Conservation (phyloP, 139 green algal species). For the Chlamydomonas applanata region DNA sequence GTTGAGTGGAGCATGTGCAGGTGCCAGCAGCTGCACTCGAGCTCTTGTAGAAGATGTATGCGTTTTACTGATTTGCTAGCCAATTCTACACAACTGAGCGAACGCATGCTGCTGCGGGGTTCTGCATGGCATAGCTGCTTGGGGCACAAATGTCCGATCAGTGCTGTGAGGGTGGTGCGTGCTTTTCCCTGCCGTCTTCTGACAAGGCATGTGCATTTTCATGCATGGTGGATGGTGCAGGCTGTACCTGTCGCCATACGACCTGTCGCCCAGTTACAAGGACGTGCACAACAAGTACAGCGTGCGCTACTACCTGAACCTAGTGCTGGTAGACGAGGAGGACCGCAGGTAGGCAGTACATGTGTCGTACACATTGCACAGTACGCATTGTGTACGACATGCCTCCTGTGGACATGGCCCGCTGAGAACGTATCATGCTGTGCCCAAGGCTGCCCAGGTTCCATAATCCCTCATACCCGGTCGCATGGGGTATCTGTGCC, state of each 20-base stretch:
- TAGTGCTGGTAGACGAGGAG: conserved; percentile 99
- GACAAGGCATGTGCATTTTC: background rate
- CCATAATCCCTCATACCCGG: no score
- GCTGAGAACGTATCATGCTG: no score
- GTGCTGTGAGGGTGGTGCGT: no score
- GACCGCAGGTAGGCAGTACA: conserved; percentile 63
- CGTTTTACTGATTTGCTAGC: no score
- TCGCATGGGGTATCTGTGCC: no score
- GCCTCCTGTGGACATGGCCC: background rate
- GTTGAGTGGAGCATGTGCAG: no score
- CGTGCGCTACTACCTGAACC: conserved; percentile 98
- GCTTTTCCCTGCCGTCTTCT: no score
- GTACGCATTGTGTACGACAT: background rate
- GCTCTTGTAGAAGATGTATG: background rate
- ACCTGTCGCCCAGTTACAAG: conserved; percentile 92
- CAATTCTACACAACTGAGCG: no score
- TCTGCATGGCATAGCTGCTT: no score
- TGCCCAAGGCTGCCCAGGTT: no score
- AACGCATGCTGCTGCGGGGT: no score
- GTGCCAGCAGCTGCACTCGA: background rate
- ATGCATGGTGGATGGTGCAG: conserved; percentile 46
- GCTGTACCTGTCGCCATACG: conserved; percentile 92
- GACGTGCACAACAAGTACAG: conserved; percentile 96
- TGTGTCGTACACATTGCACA: background rate
- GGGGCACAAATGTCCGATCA: no score